Conservation (phyloP, 352 stramenopile species). For the Synura sp. region DNA sequence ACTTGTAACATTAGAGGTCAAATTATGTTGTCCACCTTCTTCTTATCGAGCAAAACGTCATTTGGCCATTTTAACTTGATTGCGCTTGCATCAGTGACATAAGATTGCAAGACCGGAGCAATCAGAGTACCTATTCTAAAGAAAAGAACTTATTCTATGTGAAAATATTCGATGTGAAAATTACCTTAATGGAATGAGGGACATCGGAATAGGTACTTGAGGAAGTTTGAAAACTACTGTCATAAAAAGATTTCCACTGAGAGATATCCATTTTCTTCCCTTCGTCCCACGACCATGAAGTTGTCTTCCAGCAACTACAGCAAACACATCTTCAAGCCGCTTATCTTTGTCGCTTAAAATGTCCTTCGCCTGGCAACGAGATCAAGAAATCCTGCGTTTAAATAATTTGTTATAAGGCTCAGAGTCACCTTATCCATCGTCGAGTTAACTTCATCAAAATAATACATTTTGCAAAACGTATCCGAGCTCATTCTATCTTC, state of each 20-base stretch:
- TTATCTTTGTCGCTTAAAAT: not conserved
- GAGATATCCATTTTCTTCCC: not conserved
- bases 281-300: not conserved
- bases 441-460: not conserved
- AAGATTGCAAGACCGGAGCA: no score
- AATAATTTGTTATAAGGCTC: not conserved
- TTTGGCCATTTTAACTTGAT: constrained; percentile 25
- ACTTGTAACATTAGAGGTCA: no score
- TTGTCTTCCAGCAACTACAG: not conserved
- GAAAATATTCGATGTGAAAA: no score
- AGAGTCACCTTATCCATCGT: not conserved
- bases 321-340: not conserved
- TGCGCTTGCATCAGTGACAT: no score
- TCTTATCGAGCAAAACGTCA: not conserved
- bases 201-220: not conserved
- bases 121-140: no score
- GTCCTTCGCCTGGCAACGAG: not conserved
- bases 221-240: not conserved
- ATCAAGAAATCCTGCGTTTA: not conserved
- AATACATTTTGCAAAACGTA: no score
- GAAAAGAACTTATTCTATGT: no score
- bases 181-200: not conserved
- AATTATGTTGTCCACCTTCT: no score
- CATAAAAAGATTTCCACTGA: not conserved
- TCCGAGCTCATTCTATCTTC: no score